Conservation (phyloP, 2,329 filamentous ascomycete species). For the Paracoccidioides brasiliensis region DNA sequence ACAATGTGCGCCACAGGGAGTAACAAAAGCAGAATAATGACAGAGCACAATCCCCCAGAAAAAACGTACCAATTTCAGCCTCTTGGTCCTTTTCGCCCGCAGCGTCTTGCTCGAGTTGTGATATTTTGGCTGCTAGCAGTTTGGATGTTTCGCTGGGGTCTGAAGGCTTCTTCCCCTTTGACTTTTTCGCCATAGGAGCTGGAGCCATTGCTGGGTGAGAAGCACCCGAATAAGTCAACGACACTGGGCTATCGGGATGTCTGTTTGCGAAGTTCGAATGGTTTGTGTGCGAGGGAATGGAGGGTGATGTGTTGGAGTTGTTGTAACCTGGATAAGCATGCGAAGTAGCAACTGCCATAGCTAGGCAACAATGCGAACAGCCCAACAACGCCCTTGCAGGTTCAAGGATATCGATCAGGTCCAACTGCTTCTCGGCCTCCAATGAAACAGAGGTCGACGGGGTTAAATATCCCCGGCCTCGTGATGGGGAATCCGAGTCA, state of each 20-base stretch:
- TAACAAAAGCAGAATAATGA: not conserved
- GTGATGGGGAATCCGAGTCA: not conserved
- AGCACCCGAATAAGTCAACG: slow-evolving; percentile 23
- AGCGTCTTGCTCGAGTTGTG: slow-evolving; percentile 84
- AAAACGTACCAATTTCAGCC: slow-evolving; percentile 72
- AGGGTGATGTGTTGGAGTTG: slow-evolving; percentile 2
- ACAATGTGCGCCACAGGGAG: not conserved
- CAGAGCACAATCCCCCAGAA: not conserved
- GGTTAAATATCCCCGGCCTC: not conserved
- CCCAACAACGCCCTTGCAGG: slow-evolving; percentile 1
- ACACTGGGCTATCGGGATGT: slow-evolving; percentile 30
- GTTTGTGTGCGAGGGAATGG: slow-evolving; percentile 19
- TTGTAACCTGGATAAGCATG: slow-evolving; percentile 1
- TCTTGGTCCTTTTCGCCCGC: slow-evolving; percentile 92
- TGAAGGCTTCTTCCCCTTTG: slow-evolving; percentile 68
- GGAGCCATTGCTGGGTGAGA: slow-evolving; percentile 29
- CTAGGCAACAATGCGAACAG: not conserved
- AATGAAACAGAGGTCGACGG: not conserved
- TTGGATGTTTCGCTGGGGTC: slow-evolving; percentile 86
- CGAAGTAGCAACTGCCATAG: slow-evolving; percentile 5
- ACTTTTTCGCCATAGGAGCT: slow-evolving; percentile 54
- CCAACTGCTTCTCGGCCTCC: not conserved
- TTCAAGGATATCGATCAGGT: not conserved
- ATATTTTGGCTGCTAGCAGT: slow-evolving; percentile 82
- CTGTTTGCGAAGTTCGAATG: slow-evolving; percentile 34